Conservation (phyloP, 2,329 filamentous ascomycete genomes). For the Neofusicoccum sp. region DNA sequence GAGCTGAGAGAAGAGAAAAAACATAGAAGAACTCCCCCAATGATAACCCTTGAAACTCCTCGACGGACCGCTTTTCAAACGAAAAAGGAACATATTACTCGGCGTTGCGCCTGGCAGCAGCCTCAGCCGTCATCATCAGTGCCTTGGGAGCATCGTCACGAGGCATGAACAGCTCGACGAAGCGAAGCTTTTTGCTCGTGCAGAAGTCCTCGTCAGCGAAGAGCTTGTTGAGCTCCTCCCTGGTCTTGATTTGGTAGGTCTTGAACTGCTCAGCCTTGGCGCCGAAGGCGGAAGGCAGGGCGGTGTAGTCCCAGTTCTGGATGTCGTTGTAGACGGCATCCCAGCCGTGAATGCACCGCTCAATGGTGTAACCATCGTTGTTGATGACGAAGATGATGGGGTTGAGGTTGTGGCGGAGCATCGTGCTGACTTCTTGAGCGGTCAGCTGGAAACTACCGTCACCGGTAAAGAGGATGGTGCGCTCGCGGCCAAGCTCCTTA, state of each 20-base stretch:
- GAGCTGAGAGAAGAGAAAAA: conserved; percentile 5
- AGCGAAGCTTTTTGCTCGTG: conserved; percentile 54
- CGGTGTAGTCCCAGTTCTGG: conserved; percentile 69
- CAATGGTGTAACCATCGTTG: conserved; percentile 87
- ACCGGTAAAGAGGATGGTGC: conserved; percentile 83
- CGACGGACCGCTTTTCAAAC: background rate
- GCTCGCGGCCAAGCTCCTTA: conserved; percentile 59
- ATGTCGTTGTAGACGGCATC: conserved; percentile 80
- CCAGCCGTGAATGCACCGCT: conserved; percentile 84
- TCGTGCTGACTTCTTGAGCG: conserved; percentile 78
- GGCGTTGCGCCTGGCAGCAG: conserved; percentile 67
- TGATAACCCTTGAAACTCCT: background rate
- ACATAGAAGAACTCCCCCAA: background rate
- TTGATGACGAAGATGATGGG: conserved; percentile 83
- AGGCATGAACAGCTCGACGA: conserved; percentile 81
- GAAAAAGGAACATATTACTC: conserved; percentile 25
- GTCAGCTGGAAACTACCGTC: conserved; percentile 86
- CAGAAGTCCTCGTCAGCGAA: conserved; percentile 63
- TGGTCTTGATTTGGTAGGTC: conserved; percentile 67
- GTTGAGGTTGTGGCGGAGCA: conserved; percentile 71
- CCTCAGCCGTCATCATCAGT: conserved; percentile 68
- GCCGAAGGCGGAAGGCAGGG: conserved; percentile 67
- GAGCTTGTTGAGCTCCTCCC: conserved; percentile 64
- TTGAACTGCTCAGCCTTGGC: conserved; percentile 56
- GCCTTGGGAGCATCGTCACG: conserved; percentile 73